These are phyloP conservation scores for Suillus weaverae DNA, from an alignment of 768 basidiomycete genomes.

Conservation along the genomic window DNA sequence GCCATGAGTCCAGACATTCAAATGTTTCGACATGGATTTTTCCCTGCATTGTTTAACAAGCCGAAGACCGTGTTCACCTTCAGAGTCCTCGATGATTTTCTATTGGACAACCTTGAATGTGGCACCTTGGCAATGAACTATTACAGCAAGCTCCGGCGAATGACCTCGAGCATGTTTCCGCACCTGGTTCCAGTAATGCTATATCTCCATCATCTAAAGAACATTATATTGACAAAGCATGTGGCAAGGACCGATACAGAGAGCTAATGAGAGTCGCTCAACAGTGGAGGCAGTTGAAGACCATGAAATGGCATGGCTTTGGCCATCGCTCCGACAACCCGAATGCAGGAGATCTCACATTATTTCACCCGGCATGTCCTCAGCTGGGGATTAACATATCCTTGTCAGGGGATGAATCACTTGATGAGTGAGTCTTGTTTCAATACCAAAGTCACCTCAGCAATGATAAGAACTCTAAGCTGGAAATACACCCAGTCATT, in stretches of 20 bases:
- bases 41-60: background rate
- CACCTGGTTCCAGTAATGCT: background rate
- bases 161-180: conserved; percentile 1
- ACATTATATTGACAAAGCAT: background rate
- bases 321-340: too few species aligned
- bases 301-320: too few species aligned
- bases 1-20: background rate
- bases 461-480: too few species aligned
- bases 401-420: too few species aligned
- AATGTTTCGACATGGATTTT: background rate
- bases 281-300: too few species aligned
- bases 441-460: too few species aligned
- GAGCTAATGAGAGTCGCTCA: too few species aligned
- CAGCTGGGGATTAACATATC: too few species aligned
- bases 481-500: background rate
- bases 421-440: too few species aligned
- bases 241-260: background rate
- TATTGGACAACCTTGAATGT: conserved; percentile 5
- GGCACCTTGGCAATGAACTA: background rate
- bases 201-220: background rate
- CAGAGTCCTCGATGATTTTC: background rate
- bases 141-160: background rate
- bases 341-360: too few species aligned
- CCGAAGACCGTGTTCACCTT: background rate
- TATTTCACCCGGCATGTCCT: too few species aligned